phyloP scores from a whole-genome alignment of 2,329 filamentous ascomycete species.

The Exophiala viscosa region DNA sequence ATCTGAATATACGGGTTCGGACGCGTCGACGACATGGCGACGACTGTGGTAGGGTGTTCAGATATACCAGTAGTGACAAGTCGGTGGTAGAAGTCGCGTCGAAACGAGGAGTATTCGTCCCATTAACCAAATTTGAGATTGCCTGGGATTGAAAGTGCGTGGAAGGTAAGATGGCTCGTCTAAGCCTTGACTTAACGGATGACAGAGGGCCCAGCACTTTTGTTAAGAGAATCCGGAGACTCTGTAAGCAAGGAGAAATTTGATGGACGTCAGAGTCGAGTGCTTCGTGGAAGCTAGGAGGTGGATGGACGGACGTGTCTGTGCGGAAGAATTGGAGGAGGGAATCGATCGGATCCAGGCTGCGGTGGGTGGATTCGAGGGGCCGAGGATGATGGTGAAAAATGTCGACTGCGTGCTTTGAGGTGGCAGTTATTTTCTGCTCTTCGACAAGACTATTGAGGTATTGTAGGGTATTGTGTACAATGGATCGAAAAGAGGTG shows the following conservation, averaged over 20 bases:
- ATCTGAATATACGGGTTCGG: conserved; percentile 52
- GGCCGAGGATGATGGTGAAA: background rate
- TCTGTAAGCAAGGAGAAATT: conserved; percentile 20
- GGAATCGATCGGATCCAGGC: conserved; percentile 10
- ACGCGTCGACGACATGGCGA: conserved; percentile 30
- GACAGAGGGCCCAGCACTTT: conserved; percentile 2
- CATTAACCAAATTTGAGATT: conserved; percentile 16
- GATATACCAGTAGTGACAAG: conserved; percentile 10
- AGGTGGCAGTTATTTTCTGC: background rate
- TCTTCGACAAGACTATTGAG: conserved; percentile 2
- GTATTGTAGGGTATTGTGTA: background rate
- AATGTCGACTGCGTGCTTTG: background rate
- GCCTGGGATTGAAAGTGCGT: conserved; percentile 3
- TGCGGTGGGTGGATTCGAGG: conserved; percentile 15
- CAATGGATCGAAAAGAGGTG: background rate
- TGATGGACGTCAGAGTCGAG: conserved; percentile 14
- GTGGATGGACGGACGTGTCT: conserved; percentile 22
- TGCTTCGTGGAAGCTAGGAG: conserved; percentile 9
- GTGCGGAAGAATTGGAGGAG: conserved; percentile 16
- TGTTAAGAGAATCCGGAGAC: conserved; percentile 14
- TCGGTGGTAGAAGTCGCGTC: conserved; percentile 21
- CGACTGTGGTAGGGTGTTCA: conserved; percentile 8
- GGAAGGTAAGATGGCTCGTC: conserved; percentile 5
- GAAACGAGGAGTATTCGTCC: conserved; percentile 9
- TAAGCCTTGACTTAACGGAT: conserved; percentile 3